Evolutionary conservation across 2,329 filamentous ascomycete genomes (phyloP), one percentile per base, ranked within the genome.

Genomic region (Colletotrichum sp.): DNA sequence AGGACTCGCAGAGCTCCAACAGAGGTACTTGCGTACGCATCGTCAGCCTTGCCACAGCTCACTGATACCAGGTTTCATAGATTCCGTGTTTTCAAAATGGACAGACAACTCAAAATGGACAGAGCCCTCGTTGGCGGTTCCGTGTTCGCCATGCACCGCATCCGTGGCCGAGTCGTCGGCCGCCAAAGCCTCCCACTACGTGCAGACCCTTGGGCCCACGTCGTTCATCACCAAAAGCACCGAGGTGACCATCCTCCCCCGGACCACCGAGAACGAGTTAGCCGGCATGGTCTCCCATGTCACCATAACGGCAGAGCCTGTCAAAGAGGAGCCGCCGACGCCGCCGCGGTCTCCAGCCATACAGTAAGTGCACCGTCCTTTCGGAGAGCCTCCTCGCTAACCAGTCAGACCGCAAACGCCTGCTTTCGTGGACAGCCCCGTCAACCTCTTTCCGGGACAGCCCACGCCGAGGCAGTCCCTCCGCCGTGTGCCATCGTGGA

Each of bases 71-170:
- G 75, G 58, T 28, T 60, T 76, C 13, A 60, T 73, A 83, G 88
- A 88, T 67, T 89, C 88, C 6, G 83, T 86, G 4, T 80, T 87
- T 36, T 89, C 88, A 0, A 87, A 83, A 77, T 85, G 85, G 82
- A 88, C 87, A 24, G 83, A 85, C 21, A 64, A 64, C 7, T 64
- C 60, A 36, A 64, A 32, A 34, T 61, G 58, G 58, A 61, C 58
- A 13, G 58, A 61, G 18, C 9, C n/a, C 28, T 61, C 83, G n/a
- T 78, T 80, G 55, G 76, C 78, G 38, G 81, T 79, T 13, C 81
- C 82, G 18, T 82, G 81, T 15, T 83, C 82, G 9, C 83, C 84
- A 12, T 82, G 81, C 21, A 83, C 81, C 64, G 79, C 79, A 6
- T 83, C 83, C 7, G 75, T 80, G 12, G 76, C 80, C 16, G 83